phyloP scores from a whole-genome alignment of 2,329 filamentous ascomycete species.

The Ophiocordyceps camponoti-saundersi region DNA sequence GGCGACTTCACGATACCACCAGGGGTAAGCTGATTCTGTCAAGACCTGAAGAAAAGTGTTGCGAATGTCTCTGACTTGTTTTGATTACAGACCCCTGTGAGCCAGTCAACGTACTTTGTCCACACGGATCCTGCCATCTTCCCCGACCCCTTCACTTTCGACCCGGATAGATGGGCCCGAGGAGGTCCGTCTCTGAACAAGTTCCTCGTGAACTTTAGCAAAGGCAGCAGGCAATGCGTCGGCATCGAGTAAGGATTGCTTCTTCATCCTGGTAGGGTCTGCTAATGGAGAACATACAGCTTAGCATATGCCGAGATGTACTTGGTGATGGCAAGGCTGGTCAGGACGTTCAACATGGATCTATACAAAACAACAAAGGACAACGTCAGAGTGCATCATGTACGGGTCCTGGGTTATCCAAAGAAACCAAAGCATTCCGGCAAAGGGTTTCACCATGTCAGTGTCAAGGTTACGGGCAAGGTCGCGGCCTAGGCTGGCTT shows the following conservation, averaged over 20 bases:
- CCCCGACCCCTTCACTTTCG: constrained; percentile 1
- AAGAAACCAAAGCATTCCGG: no score
- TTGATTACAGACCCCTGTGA: constrained; percentile 1
- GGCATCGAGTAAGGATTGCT: not conserved
- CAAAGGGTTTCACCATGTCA: no score
- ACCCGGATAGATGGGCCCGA: constrained; percentile 2
- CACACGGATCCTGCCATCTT: constrained; percentile 1
- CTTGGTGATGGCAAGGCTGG: not conserved
- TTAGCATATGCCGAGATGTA: not conserved
- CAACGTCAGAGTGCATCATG: not conserved
- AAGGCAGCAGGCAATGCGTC: not conserved
- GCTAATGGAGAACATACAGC: no score
- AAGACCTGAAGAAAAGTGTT: not conserved
- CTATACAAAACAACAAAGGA: not conserved
- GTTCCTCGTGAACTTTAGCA: not conserved
- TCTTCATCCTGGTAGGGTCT: no score
- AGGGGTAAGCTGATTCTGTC: not conserved
- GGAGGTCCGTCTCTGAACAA: not conserved
- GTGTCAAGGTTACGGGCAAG: no score
- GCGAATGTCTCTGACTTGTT: no score
- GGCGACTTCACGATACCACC: not conserved
- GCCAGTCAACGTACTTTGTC: not conserved
- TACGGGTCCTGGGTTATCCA: no score
- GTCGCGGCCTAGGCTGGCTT: no score
- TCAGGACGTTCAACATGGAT: not conserved